phyloP scores from a whole-genome alignment of 202 grass and related monocot species.

The Elaeis oleifera region DNA sequence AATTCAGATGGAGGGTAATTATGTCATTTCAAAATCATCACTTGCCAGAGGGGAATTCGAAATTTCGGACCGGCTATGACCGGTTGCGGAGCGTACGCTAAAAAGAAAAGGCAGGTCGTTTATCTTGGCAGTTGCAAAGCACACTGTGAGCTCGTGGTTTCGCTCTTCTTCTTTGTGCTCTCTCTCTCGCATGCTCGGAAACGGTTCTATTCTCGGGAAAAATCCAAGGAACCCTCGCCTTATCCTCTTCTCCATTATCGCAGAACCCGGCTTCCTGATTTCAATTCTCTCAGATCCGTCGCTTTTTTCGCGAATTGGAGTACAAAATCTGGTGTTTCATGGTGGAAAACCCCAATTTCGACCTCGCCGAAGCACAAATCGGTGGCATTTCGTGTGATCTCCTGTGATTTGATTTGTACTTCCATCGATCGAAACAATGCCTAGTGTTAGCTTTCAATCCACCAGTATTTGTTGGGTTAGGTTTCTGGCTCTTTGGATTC shows the following conservation, averaged over 20 bases:
- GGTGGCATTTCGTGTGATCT: slow-evolving; percentile 3
- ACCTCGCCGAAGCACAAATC: slow-evolving; percentile 5
- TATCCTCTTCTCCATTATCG: neutral
- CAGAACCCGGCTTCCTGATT: no score
- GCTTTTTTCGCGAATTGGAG: slow-evolving; percentile 16
- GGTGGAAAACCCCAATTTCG: neutral
- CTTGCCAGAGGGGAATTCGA: no score
- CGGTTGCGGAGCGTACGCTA: slow-evolving; percentile 13
- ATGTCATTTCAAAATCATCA: no score
- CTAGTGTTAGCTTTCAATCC: no score
- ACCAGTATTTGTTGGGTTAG: no score
- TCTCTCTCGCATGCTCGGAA: slow-evolving; percentile 12
- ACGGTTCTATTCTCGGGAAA: no score
- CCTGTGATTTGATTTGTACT: neutral
- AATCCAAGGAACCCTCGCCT: slow-evolving; percentile 5
- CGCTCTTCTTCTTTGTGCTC: neutral
- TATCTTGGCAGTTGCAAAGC: slow-evolving; percentile 48
- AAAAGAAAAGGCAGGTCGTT: slow-evolving; percentile 33
- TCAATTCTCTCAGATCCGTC: slow-evolving; percentile 13
- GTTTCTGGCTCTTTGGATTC: no score
- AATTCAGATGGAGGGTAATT: no score
- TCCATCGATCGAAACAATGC: slow-evolving; percentile 8
- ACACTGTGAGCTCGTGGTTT: slow-evolving; percentile 19
- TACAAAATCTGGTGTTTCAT: slow-evolving; percentile 1
- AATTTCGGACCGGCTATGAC: no score